phyloP scores from a whole-genome alignment of 78 protist genomes.

The Dictyostelium firmibasis region DNA sequence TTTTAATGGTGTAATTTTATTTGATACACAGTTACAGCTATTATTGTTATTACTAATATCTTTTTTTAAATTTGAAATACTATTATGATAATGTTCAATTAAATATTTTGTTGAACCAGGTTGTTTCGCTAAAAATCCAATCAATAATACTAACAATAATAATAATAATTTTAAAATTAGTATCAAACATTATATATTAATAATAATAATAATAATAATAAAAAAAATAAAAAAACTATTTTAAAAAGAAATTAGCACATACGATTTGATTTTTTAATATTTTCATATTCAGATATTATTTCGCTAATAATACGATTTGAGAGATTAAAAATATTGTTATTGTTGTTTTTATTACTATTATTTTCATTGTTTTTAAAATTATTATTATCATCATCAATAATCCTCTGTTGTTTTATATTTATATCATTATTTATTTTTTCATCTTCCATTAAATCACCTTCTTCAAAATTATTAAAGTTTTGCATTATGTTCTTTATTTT shows the following conservation, averaged over 20 bases:
- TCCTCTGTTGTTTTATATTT: background rate
- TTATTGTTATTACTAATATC: background rate
- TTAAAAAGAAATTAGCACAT: background rate
- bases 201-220: too few relatives aligned
- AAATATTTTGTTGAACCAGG: background rate
- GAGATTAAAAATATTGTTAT: background rate
- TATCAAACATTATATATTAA: too few relatives aligned
- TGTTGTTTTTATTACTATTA: background rate
- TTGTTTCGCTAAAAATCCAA: background rate
- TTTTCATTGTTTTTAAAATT: too few relatives aligned
- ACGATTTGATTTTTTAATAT: background rate
- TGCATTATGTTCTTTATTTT: background rate
- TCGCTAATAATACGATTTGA: background rate
- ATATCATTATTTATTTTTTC: background rate
- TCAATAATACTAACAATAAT: background rate
- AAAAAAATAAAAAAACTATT: too few relatives aligned
- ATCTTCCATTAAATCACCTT: background rate
- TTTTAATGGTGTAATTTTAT: background rate
- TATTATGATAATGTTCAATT: background rate
- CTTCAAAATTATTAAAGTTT: background rate
- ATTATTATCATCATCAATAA: background rate
- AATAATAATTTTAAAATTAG: too few relatives aligned
- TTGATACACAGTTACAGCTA: background rate
- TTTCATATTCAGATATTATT: conserved; percentile 5
- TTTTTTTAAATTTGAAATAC: background rate